Evolutionary conservation across 2,329 filamentous ascomycete species (phyloP), one percentile per base, ranked within the genome.

Genomic region (Xylaria arbuscula): DNA sequence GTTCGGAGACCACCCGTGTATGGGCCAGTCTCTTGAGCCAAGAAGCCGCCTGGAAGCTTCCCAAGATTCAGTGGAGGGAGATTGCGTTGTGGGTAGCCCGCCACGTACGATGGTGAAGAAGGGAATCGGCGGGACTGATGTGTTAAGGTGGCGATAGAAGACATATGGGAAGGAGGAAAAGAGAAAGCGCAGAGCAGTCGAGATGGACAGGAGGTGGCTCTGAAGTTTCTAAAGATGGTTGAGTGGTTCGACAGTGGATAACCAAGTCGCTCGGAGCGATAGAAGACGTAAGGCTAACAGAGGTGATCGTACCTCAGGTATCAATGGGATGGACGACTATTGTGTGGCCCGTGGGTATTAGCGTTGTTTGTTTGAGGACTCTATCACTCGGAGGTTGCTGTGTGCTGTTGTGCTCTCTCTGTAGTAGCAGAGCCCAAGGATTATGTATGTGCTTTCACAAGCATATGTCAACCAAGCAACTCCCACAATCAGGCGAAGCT

Each of bases 1-100:
- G 85, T 86, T 75, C 79, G 81, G 73, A 87, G 81, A 69, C 85
- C 84, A 76, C 77, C 74, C 67, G 63, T 76, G 65, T 73, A 76
- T 36, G 73, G 70, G 68, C 71, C 47, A 74, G 73, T 73, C 74
- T 73, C 72, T 70, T 70, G 68, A 24, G 65, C 72, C 54, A 72
- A 67, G 64, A 62, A 68, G 38, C 58, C 66, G 32, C 70, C 66
- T 65, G 70, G 74, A 17, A 69, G 65, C 65, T 77, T 77, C 58
- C 70, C 65, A 24, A 72, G 38, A 55, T 69, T 68, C 42, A 69
- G 54, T 36, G 66, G 66, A 11, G 67, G 71, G 6, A 64, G 59
- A 40, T 72, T 66, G 55, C 71, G 74, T 48, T 50, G 61, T 60
- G 72, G 66, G 56, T 72, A 73, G 15, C 65, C 68, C 28, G 67